phyloP scores from a whole-genome alignment of 179 eudicot genomes.

The Drosera spatulata region DNA sequence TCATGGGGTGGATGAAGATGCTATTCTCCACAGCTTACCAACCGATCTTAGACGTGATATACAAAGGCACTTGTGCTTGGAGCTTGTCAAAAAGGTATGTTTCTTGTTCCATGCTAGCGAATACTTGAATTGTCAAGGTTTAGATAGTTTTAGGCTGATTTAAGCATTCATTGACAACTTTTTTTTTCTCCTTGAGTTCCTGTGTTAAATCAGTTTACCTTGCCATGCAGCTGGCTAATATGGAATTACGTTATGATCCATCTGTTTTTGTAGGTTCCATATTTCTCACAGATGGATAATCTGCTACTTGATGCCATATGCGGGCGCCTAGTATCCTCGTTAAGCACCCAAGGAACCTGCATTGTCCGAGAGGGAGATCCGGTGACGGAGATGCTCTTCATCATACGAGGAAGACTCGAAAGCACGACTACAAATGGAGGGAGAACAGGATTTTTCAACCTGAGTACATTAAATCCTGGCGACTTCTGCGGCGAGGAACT shows the following conservation, averaged over 20 bases:
- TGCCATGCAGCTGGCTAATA: no score
- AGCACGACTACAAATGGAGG: constrained; percentile 82
- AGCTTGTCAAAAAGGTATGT: constrained; percentile 73
- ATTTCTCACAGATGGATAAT: constrained; percentile 68
- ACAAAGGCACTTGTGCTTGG: constrained; percentile 68
- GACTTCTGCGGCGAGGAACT: constrained; percentile 87
- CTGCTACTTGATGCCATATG: constrained; percentile 78
- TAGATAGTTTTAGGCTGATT: no score
- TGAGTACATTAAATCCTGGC: constrained; percentile 49
- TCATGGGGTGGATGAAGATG: constrained; percentile 72
- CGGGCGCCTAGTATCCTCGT: constrained; percentile 49
- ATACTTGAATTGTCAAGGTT: no score
- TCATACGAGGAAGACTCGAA: constrained; percentile 62
- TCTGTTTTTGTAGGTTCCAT: constrained; percentile 37
- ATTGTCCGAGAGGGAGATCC: constrained; percentile 88
- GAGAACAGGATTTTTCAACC: constrained; percentile 68
- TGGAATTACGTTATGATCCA: no score
- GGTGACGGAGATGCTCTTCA: constrained; percentile 64
- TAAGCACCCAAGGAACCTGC: constrained; percentile 59
- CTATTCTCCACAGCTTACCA: constrained; percentile 51
- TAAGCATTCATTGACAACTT: no score
- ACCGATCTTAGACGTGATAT: constrained; percentile 69
- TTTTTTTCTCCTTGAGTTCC: not conserved
- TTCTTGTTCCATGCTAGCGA: not conserved
- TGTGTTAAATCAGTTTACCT: no score